Base-by-base conservation (phyloP, 768 basidiomycete genomes). In the Pholiota molesta region DNA sequence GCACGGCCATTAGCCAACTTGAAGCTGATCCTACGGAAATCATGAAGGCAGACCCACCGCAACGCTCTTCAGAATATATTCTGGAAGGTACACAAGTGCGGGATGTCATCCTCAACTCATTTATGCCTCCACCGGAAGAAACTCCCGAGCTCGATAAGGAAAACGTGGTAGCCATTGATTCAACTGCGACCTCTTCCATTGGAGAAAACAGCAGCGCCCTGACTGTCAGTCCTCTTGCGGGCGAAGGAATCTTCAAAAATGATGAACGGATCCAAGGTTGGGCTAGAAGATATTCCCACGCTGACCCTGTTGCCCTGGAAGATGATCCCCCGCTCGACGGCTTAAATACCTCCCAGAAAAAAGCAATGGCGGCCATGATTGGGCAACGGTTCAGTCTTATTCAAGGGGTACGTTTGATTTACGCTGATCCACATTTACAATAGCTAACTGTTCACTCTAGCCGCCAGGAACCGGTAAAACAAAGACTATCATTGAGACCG, bases 401-500 rank as follows among this genome's bases (percentile, higher is more conserved):
- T 19, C 95, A 97, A 76, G 95, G 95, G 33, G 94, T 95, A 72
- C 66, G 89, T 78, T 3, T 39, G 21, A 9, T 14, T 40, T 52
- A 49, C 19, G 11, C 29, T 7, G 45, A 42, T 40, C 59, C 56
- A 45, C 19, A 39, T 33, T 57, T 26, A 28, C 60, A 19, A 11
- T 28, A 56, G 57, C 23, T 67, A 19, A 55, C 57, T n/a, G 23
- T 45, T 8, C 54, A 58, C 51, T 33, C 33, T 67, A 94, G 91
- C 93, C 94, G 42, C 94, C 94, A 19, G 94, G 94, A 21, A 95
- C 94, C 0, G 95, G 95, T 37, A 98, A 98, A 75, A 96, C 95
- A 2, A 89, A 90, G 72, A 96, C 94, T 0, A 94, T 96, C 51
- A 87, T 94, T n/a, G 89, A 96, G 71, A 82, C 92, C 0, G 81